phyloP scores from a whole-genome alignment of 2,329 filamentous ascomycete species.

The Basipetospora chlamydospora region DNA sequence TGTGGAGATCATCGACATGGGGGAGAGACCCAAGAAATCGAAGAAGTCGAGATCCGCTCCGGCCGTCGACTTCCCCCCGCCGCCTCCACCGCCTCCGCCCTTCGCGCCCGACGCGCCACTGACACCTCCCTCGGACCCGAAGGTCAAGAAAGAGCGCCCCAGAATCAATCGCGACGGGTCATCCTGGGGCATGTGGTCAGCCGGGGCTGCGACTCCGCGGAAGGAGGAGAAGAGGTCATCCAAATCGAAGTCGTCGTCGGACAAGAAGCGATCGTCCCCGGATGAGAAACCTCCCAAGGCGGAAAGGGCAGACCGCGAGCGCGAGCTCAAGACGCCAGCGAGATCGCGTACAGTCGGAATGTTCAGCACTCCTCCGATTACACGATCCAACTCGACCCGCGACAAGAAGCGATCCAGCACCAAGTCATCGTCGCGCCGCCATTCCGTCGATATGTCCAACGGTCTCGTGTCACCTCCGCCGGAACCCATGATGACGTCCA shows the following conservation, averaged over 20 bases:
- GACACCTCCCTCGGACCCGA: slow-evolving; percentile 39
- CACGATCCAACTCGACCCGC: slow-evolving; percentile 54
- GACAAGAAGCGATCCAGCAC: slow-evolving; percentile 42
- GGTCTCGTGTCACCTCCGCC: slow-evolving; percentile 60
- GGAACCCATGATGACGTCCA: slow-evolving; percentile 54
- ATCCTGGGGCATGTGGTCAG: slow-evolving; percentile 65
- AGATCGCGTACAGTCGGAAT: slow-evolving; percentile 38
- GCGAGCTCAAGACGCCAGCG: slow-evolving; percentile 13
- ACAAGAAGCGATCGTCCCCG: too few relatives aligned
- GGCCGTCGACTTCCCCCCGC: slow-evolving; percentile 22
- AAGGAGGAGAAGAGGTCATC: slow-evolving; percentile 40
- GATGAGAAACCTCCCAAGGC: slow-evolving; percentile 54
- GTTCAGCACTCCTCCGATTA: slow-evolving; percentile 53
- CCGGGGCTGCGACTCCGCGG: slow-evolving; percentile 26
- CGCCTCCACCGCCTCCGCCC: too few relatives aligned
- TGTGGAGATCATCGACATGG: slow-evolving; percentile 36
- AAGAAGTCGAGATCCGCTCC: slow-evolving; percentile 13
- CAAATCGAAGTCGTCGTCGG: slow-evolving; percentile 36
- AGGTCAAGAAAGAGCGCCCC: slow-evolving; percentile 59
- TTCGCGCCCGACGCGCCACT: slow-evolving; percentile 31
- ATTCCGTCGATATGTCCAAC: slow-evolving; percentile 46
- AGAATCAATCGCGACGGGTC: slow-evolving; percentile 58
- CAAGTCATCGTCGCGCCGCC: slow-evolving; percentile 50
- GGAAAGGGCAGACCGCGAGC: slow-evolving; percentile 54
- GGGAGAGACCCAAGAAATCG: slow-evolving; percentile 19